Base-by-base conservation (phyloP, 257 asterid species). In the Apocynum venetum region DNA sequence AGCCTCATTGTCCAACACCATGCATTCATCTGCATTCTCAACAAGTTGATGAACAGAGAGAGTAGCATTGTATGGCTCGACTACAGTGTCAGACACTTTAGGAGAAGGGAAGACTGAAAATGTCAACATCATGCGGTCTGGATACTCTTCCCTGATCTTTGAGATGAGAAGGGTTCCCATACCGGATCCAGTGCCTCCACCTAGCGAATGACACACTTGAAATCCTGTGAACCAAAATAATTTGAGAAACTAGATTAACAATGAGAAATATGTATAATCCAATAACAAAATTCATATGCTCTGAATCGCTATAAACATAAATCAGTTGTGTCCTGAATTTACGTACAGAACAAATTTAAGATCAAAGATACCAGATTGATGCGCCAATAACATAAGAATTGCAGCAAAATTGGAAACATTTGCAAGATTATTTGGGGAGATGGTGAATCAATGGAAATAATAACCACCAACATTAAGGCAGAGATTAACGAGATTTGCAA, bases 91-190 rank as follows among this genome's bases (percentile, higher is more conserved):
- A 46, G 78, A 75, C 25, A 75, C 78, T 75, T 75, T 60, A 19
- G 69, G 69, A 3, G 69, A 63, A 63, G 69, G 69, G 69, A 63
- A 74, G 57, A 75, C 78, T 8, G 79, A 76, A 67, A 76, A 76
- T 46, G 79, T 76, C 79, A 76, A 64, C 79, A 76, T 76, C 79
- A 76, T 76, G 44, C 79, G 72, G 51, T 76, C 79, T 61, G 79
- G 79, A 76, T 76, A 76, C 79, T 76, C 79, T 71, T 76, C 79
- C 72, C 79, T 61, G 73, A 76, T 76, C 79, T 76, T 76, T 53
- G 79, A 76, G 64, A 76, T 79, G 3, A 78, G 78, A 59, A 65
- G 76, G 53, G 77, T 71, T 41, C 71, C 70, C 65, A 60, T 66
- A 13, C 49, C 57, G 52, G 67, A 76, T 35, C 73, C 75, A 61